These are phyloP conservation scores for Boletus barrowsii DNA, from an alignment of 768 basidiomycete genomes.

Conservation along the genomic window DNA sequence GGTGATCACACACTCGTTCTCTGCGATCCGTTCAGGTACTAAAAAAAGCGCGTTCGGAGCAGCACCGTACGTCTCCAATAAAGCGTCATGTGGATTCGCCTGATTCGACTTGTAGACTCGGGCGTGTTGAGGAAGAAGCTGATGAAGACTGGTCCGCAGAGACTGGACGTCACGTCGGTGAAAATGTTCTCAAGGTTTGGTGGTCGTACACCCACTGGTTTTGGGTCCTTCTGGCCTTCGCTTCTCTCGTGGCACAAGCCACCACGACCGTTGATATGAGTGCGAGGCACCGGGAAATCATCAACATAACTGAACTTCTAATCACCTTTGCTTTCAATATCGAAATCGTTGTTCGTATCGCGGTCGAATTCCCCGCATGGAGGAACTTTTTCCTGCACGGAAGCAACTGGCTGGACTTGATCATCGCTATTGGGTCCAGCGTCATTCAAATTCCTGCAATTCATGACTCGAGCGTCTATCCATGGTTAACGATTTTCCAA, in stretches of 20 bases:
- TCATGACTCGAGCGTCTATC: constrained; percentile 58
- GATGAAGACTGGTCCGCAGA: constrained; percentile 61
- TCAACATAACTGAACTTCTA: constrained; percentile 67
- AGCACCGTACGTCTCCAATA: constrained; percentile 30
- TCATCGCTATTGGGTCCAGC: constrained; percentile 69
- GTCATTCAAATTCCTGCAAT: constrained; percentile 86
- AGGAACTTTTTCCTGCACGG: constrained; percentile 61
- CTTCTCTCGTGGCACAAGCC: constrained; percentile 70
- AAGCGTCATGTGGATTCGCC: background rate
- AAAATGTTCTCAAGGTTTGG: constrained; percentile 51
- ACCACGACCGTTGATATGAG: constrained; percentile 55
- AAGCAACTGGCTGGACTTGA: constrained; percentile 70
- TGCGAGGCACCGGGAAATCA: constrained; percentile 40
- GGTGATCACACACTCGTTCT: constrained; percentile 93
- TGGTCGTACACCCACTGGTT: constrained; percentile 62
- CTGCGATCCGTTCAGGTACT: constrained; percentile 81
- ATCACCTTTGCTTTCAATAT: constrained; percentile 84
- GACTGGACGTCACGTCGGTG: constrained; percentile 41
- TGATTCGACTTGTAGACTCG: constrained; percentile 30
- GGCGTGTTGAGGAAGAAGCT: constrained; percentile 46
- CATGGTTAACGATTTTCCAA: constrained; percentile 90
- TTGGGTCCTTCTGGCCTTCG: constrained; percentile 75
- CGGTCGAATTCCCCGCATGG: constrained; percentile 79
- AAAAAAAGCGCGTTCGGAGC: constrained; percentile 92
- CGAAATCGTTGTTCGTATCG: constrained; percentile 77